Evolutionary conservation across 139 green algal species (phyloP).

Genomic region (Chlorella sp.): DNA sequence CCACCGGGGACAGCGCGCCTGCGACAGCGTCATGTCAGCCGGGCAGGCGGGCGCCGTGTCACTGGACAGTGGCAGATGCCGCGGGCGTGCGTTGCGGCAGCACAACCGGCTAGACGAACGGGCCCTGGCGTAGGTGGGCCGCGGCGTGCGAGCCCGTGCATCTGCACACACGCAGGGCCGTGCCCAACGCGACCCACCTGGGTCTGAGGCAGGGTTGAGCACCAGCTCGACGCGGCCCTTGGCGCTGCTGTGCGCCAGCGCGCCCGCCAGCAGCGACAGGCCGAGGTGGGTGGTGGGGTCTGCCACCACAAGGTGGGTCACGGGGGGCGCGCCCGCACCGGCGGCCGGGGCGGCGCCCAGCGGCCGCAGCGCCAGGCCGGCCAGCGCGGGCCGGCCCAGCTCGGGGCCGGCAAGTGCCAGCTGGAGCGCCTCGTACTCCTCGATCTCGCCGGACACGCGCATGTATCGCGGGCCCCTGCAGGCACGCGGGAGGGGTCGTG

Average conservation of each 20-base stretch:
- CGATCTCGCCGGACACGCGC: conserved; percentile 7
- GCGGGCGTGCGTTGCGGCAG: no score
- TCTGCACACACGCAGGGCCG: conserved; percentile 6
- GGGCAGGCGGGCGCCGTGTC: no score
- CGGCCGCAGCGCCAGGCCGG: neutral
- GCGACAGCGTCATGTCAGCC: no score
- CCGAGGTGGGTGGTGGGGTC: conserved; percentile 45
- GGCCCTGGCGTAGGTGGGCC: no score
- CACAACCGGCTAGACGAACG: no score
- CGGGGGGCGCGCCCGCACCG: conserved; percentile 3
- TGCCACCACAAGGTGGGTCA: conserved; percentile 71
- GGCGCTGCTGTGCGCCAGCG: conserved; percentile 22
- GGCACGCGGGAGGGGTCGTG: no score
- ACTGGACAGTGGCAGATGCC: no score
- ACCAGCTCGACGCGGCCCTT: conserved; percentile 46
- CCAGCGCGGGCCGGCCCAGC: neutral
- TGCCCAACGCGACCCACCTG: no score
- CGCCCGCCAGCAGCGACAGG: conserved; percentile 25
- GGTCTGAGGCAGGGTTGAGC: conserved; percentile 27
- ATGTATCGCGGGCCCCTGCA: conserved; percentile 2
- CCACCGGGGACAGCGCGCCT: no score
- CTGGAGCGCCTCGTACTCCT: conserved; percentile 17
- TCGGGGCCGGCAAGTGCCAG: conserved; percentile 12
- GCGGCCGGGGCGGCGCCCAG: neutral
- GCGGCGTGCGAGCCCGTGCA: no score